phyloP scores from a whole-genome alignment of 345 rosid genomes.

The Moricandia arvensis region DNA sequence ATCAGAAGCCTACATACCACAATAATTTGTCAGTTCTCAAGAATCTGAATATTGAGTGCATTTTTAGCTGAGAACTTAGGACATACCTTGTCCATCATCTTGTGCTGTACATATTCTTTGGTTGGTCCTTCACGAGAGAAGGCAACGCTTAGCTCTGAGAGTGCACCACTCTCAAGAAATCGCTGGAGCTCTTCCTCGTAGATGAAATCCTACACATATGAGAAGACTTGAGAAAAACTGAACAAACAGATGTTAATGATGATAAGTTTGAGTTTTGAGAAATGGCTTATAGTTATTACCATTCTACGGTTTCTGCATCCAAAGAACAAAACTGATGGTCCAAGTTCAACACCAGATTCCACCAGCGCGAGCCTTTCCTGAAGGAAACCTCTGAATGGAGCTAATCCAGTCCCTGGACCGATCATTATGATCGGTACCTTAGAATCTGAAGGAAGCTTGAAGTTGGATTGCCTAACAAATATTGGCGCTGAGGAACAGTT shows the following conservation, averaged over 20 bases:
- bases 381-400: slow-evolving; percentile 98
- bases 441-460: slow-evolving; percentile 78
- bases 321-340: slow-evolving; percentile 75
- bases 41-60: not conserved
- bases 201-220: slow-evolving; percentile 64
- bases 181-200: slow-evolving; percentile 81
- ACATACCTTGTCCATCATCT: slow-evolving; percentile 74
- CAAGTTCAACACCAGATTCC: slow-evolving; percentile 76
- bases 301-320: slow-evolving; percentile 90
- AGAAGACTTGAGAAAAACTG: not conserved
- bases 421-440: slow-evolving; percentile 86
- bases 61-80: too few relatives aligned
- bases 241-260: not conserved
- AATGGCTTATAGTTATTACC: slow-evolving; percentile 44
- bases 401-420: slow-evolving; percentile 97
- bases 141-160: slow-evolving; percentile 73
- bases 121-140: slow-evolving; percentile 96
- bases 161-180: slow-evolving; percentile 67
- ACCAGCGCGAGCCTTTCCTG: slow-evolving; percentile 83
- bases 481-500: slow-evolving; percentile 84
- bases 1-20: slow-evolving; percentile 58
- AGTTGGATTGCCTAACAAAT: slow-evolving; percentile 38
- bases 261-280: not conserved
- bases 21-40: not conserved
- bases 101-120: slow-evolving; percentile 96